phyloP scores from a whole-genome alignment of 2,329 filamentous ascomycete species.

The Colletotrichum sublineola region DNA sequence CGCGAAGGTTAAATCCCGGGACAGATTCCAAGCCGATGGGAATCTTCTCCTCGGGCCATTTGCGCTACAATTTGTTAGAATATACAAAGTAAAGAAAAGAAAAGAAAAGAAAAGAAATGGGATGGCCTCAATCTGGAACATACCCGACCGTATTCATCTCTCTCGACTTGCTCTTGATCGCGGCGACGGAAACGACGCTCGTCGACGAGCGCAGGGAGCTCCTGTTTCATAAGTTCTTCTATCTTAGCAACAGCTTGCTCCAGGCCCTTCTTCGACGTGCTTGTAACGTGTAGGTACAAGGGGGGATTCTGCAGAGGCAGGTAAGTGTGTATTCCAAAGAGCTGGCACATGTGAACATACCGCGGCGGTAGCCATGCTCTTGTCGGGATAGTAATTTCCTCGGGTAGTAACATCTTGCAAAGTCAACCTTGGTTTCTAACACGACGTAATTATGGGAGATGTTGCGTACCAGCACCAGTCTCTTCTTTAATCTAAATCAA shows the following conservation, averaged over 20 bases:
- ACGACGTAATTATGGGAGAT: conserved; percentile 63
- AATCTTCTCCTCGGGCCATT: conserved; percentile 98
- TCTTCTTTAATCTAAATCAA: conserved; percentile 99
- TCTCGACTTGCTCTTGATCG: conserved; percentile 84
- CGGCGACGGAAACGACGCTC: conserved; percentile 91
- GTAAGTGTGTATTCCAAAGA: conserved; percentile 20
- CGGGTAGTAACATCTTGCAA: conserved; percentile 95
- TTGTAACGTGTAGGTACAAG: conserved; percentile 94
- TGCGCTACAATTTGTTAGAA: conserved; percentile 72
- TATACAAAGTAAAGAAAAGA: not conserved
- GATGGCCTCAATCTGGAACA: conserved; percentile 47
- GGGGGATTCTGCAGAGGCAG: conserved; percentile 80
- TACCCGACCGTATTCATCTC: conserved; percentile 92
- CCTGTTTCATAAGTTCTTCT: conserved; percentile 95
- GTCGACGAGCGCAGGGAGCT: conserved; percentile 94
- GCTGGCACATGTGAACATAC: conserved; percentile 67
- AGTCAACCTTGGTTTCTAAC: conserved; percentile 70
- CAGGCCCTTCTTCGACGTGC: conserved; percentile 90
- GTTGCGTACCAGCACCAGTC: conserved; percentile 97
- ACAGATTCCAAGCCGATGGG: conserved; percentile 91
- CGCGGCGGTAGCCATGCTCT: conserved; percentile 93
- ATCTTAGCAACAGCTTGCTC: conserved; percentile 90
- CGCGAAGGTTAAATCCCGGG: conserved; percentile 94
- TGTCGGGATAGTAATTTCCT: conserved; percentile 96
- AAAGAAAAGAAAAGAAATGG: not conserved